phyloP scores from a whole-genome alignment of 805 yeast genomes.

The Saturnispora quitensis region DNA sequence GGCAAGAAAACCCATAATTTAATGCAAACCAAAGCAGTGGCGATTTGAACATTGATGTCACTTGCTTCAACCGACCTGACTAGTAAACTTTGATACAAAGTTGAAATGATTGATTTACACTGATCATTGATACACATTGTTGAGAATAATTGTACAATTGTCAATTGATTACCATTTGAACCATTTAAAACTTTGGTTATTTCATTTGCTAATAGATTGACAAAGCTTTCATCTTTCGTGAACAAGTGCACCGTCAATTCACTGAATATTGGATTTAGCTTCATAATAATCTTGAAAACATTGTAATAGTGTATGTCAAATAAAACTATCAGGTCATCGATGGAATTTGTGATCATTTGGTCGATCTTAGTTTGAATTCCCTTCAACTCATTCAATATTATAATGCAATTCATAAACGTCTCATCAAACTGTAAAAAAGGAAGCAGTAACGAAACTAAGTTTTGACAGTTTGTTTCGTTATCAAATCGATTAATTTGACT shows the following conservation, averaged over 20 bases:
- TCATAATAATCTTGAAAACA: conserved; percentile 14
- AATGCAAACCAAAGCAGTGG: conserved; percentile 22
- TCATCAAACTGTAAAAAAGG: conserved; percentile 5
- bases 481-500: neutral
- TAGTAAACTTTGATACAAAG: conserved; percentile 34
- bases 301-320: conserved; percentile 10
- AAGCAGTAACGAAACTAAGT: conserved; percentile 3
- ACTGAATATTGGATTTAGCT: conserved; percentile 19
- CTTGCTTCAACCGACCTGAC: conserved; percentile 27
- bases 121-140: conserved; percentile 43
- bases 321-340: conserved; percentile 18
- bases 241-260: conserved; percentile 15
- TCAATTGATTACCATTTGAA: conserved; percentile 6
- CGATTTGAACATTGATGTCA: conserved; percentile 11
- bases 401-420: conserved; percentile 5
- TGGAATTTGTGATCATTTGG: conserved; percentile 12
- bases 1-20: conserved; percentile 49
- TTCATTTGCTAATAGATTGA: conserved; percentile 19
- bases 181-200: conserved; percentile 8
- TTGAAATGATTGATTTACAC: conserved; percentile 38
- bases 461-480: neutral
- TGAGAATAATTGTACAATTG: conserved; percentile 30
- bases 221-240: conserved; percentile 13
- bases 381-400: conserved; percentile 5
- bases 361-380: conserved; percentile 10